Evolutionary conservation across 345 rosid species (phyloP).

Genomic region (Eutrema japonicum): DNA sequence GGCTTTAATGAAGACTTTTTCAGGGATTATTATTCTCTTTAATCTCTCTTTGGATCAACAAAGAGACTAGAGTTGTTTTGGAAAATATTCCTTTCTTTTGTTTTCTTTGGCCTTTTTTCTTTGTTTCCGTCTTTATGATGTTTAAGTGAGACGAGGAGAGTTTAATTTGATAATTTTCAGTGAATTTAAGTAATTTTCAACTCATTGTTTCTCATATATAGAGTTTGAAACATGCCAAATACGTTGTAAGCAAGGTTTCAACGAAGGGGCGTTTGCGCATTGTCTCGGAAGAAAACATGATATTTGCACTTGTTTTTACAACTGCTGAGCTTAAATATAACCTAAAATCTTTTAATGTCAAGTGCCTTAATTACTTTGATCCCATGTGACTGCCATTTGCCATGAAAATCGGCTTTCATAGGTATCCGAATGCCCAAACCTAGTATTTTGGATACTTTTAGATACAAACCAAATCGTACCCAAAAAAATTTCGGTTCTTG

Average conservation of each 20-base stretch:
- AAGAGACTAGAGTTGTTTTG: background rate
- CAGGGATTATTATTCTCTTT: conserved; percentile 7
- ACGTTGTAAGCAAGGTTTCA: too few species aligned
- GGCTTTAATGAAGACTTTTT: background rate
- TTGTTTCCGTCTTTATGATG: background rate
- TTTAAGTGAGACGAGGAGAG: background rate
- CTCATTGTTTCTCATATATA: too few species aligned
- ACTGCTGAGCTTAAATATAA: too few species aligned
- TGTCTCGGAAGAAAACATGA: too few species aligned
- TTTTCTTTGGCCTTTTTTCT: background rate
- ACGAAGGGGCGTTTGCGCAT: too few species aligned
- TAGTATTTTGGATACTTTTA: too few species aligned
- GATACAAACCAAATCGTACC: too few species aligned
- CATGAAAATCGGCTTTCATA: too few species aligned
- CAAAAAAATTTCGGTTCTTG: conserved; percentile 29
- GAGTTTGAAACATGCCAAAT: background rate
- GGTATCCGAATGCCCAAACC: too few species aligned
- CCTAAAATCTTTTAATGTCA: too few species aligned
- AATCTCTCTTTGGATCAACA: conserved; percentile 4
- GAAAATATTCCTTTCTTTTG: background rate
- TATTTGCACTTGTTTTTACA: too few species aligned
- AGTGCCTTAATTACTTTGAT: background rate
- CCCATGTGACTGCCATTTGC: background rate
- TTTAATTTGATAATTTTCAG: background rate
- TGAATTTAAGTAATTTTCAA: too few species aligned